These are phyloP conservation scores for Tulasnella sp. DNA, from an alignment of 768 basidiomycete species.

Conservation along the genomic window DNA sequence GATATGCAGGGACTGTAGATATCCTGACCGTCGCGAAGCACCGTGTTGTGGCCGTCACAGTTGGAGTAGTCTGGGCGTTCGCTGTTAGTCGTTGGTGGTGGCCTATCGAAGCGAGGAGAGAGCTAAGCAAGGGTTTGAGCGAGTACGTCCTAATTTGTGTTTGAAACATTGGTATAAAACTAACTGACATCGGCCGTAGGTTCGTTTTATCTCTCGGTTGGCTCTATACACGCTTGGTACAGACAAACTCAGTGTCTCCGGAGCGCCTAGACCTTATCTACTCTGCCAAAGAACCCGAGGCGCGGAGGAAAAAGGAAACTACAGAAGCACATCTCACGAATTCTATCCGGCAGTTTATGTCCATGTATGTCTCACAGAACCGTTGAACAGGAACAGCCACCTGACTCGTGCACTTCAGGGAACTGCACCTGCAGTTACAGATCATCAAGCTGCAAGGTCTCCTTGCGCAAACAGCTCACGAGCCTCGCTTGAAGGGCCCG, in stretches of 20 bases:
- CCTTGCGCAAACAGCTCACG: conserved; percentile 82
- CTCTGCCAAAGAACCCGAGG: not conserved
- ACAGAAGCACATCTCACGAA: conserved; percentile 26
- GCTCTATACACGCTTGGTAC: conserved; percentile 86
- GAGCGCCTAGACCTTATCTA: conserved; percentile 24
- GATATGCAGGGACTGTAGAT: conserved; percentile 49
- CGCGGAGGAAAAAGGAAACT: not conserved
- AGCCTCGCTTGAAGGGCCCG: conserved; percentile 90
- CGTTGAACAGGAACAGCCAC: not conserved
- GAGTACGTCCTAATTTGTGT: conserved; percentile 46
- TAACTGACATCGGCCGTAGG: conserved; percentile 32
- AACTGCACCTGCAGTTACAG: conserved; percentile 86
- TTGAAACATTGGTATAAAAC: no score
- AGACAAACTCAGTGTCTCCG: conserved; percentile 67
- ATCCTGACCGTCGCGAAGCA: conserved; percentile 58
- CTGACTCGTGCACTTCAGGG: conserved; percentile 42
- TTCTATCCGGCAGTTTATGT: conserved; percentile 80
- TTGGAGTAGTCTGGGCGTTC: conserved; percentile 82
- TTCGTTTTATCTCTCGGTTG: conserved; percentile 91
- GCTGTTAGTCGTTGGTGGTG: conserved; percentile 87
- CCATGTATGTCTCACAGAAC: conserved; percentile 51
- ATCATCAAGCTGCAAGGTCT: conserved; percentile 76
- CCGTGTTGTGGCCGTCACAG: conserved; percentile 69
- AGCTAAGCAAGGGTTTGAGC: conserved; percentile 73
- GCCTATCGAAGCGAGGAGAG: conserved; percentile 87